Percentiles rank a stretch among this genome's conserved stretches.
Evolutionary conservation across 371 early-diverging fungal genomes (phyloP).

Genomic region (Caulochytrium protostelioides): DNA sequence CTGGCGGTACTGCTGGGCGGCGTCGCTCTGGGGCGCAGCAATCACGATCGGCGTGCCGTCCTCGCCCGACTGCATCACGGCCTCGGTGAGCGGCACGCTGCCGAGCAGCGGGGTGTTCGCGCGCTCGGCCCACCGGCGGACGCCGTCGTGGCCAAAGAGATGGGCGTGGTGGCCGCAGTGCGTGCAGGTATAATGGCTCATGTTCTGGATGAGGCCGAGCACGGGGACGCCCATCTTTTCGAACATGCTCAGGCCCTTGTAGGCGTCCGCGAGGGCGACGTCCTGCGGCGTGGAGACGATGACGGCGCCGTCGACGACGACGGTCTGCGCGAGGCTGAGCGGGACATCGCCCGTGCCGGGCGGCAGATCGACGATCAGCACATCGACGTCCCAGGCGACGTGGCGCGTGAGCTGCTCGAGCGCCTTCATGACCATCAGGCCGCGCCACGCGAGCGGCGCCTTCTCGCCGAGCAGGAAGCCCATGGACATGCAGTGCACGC

Average conservation of each 20-base stretch:
- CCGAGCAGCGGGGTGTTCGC: conserved; percentile 43
- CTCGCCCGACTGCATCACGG: conserved; percentile 49
- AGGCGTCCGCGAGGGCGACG: conserved; percentile 58
- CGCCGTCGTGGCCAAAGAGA: conserved; percentile 54
- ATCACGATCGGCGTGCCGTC: conserved; percentile 54
- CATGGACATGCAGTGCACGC: conserved; percentile 77
- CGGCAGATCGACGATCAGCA: conserved; percentile 74
- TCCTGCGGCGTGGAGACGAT: conserved; percentile 82
- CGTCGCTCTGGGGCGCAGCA: conserved; percentile 36
- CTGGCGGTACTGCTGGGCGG: conserved; percentile 33
- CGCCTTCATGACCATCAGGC: conserved; percentile 86
- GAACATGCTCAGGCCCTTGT: conserved; percentile 64
- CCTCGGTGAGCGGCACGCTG: conserved; percentile 54
- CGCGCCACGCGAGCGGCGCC: conserved; percentile 71
- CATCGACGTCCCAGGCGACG: conserved; percentile 61
- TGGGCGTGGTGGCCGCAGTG: conserved; percentile 52
- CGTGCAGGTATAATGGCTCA: conserved; percentile 62
- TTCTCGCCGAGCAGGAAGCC: conserved; percentile 60
- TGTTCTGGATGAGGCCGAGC: conserved; percentile 71
- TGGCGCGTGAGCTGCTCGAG: conserved; percentile 64
- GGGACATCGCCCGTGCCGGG: conserved; percentile 84
- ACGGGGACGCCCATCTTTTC: conserved; percentile 58
- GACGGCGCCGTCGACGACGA: conserved; percentile 43
- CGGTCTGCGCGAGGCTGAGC: conserved; percentile 58
- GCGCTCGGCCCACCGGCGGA: conserved; percentile 32